Conservation (phyloP, 495 filamentous ascomycete genomes). For the Jackrogersella multiformis region DNA sequence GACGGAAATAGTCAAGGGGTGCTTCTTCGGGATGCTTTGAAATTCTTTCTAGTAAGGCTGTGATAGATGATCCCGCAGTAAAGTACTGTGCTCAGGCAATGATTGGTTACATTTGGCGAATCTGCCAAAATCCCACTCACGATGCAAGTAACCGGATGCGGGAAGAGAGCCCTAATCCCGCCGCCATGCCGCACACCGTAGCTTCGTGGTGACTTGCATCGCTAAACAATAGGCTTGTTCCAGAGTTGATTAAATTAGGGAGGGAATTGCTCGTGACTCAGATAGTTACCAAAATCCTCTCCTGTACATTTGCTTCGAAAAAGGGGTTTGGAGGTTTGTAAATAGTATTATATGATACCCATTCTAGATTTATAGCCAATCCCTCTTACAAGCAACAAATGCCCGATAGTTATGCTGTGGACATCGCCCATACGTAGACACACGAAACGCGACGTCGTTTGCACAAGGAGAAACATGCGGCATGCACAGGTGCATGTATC, state of each 20-base stretch:
- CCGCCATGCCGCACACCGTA: constrained; percentile 41
- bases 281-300: not conserved
- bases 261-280: not conserved
- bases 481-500: constrained; percentile 37
- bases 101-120: constrained; percentile 44
- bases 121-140: constrained; percentile 35
- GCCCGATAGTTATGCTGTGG: constrained; percentile 36
- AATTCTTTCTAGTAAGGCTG: constrained; percentile 33
- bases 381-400: constrained; percentile 35
- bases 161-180: constrained; percentile 42
- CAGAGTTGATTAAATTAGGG: not conserved
- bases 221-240: constrained; percentile 33
- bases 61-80: constrained; percentile 25
- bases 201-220: constrained; percentile 33
- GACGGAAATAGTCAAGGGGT: constrained; percentile 35
- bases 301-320: not conserved
- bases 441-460: constrained; percentile 44
- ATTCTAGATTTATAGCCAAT: not conserved
- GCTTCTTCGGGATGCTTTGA: constrained; percentile 33
- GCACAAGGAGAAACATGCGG: constrained; percentile 41
- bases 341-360: not conserved
- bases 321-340: not conserved
- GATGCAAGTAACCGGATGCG: constrained; percentile 44
- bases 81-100: constrained; percentile 19
- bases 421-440: constrained; percentile 25